A percentile compares a stretch with the other conserved stretches of the same genome.
These are phyloP conservation scores for Anisodus tanguticus DNA, from an alignment of 257 asterid genomes.

Conservation along the genomic window DNA sequence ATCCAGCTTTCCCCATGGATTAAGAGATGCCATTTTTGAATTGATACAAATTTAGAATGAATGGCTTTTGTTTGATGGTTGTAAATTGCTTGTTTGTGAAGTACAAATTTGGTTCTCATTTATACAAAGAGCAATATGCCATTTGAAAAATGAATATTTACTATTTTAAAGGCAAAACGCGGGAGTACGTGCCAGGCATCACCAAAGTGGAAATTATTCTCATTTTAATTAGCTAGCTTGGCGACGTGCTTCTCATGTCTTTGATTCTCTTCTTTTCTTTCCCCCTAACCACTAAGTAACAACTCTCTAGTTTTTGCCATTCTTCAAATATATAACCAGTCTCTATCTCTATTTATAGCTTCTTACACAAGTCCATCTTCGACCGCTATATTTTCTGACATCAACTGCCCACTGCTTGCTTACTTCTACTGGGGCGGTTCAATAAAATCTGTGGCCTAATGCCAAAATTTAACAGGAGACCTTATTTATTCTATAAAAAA, in stretches of 20 bases:
- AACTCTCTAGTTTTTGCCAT: neutral
- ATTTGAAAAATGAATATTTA: neutral
- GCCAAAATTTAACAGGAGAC: too few relatives aligned
- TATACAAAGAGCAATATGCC: neutral
- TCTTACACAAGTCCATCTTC: neutral
- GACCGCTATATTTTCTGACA: neutral
- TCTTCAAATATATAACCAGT: neutral
- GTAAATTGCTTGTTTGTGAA: neutral
- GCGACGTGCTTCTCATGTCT: conserved; percentile 45
- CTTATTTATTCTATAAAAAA: too few relatives aligned
- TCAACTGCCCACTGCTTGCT: neutral
- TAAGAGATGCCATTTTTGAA: conserved; percentile 47
- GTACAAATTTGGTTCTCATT: neutral
- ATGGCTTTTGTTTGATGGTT: neutral
- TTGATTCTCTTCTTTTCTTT: neutral
- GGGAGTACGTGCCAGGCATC: conserved; percentile 50
- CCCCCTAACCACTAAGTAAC: conserved; percentile 22
- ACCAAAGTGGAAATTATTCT: conserved; percentile 6
- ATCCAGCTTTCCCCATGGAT: conserved; percentile 58
- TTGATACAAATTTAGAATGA: neutral
- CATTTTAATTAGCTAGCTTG: neutral
- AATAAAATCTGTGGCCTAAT: too few relatives aligned
- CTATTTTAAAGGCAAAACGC: conserved; percentile 11
- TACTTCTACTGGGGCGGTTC: neutral
- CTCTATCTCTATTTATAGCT: neutral